phyloP scores from a whole-genome alignment of 2,329 filamentous ascomycete genomes.

The Lachnellula occidentalis region DNA sequence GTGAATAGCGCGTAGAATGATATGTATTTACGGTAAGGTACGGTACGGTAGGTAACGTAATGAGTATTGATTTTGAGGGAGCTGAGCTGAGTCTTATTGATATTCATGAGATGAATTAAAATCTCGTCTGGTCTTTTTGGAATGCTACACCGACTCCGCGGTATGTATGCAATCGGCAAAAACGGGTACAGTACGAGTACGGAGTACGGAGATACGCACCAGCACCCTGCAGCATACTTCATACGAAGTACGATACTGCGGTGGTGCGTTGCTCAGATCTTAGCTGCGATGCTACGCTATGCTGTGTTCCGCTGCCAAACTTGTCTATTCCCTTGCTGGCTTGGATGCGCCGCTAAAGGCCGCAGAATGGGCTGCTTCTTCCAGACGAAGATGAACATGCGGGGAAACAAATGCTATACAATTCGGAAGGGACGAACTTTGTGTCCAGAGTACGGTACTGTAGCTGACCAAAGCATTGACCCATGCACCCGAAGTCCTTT shows the following conservation, averaged over 20 bases:
- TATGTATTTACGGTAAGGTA: no score
- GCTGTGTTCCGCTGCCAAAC: neutral
- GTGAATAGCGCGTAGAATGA: neutral
- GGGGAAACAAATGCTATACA: constrained; percentile 10
- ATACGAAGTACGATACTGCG: no score
- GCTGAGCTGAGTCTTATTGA: no score
- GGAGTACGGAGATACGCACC: neutral
- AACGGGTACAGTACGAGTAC: no score
- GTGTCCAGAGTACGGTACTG: neutral
- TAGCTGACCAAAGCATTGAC: neutral
- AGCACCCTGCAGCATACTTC: neutral
- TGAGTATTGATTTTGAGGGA: no score
- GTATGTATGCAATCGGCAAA: no score
- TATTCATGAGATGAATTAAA: no score
- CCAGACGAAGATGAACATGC: constrained; percentile 11
- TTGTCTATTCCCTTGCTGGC: neutral
- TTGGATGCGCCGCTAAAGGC: neutral
- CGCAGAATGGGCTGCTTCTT: constrained; percentile 5
- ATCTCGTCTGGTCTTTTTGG: no score
- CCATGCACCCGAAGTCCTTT: neutral
- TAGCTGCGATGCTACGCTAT: neutral
- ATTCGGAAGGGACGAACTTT: constrained; percentile 4
- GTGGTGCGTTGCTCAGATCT: neutral
- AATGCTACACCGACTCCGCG: no score
- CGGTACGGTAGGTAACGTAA: no score